A percentile compares a stretch with the other conserved stretches of the same genome.
These are phyloP conservation scores for Thalia dealbata DNA, from an alignment of 176 grass and related monocot species.

Conservation along the genomic window DNA sequence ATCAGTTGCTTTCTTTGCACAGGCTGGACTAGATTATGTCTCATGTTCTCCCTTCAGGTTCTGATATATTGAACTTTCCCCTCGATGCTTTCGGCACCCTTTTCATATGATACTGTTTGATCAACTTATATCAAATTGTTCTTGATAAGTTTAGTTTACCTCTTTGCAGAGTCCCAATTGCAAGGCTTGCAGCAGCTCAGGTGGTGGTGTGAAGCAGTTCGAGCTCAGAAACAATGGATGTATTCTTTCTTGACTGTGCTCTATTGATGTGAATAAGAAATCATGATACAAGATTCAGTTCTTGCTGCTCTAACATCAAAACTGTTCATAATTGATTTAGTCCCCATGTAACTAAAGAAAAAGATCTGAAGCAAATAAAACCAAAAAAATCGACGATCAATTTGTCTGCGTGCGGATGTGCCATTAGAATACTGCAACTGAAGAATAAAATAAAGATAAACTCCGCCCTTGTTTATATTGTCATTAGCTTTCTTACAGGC, in stretches of 20 bases:
- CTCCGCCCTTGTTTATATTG: no score
- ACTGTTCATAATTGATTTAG: neutral
- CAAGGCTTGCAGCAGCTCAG: constrained; percentile 14
- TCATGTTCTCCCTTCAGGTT: constrained; percentile 99
- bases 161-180: constrained; percentile 1
- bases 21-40: constrained; percentile 83
- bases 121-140: no score
- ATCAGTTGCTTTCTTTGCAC: constrained; percentile 92
- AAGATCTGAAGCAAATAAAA: neutral
- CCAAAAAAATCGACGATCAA: neutral
- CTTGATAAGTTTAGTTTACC: no score
- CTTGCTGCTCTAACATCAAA: neutral
- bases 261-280: neutral
- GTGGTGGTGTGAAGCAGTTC: constrained; percentile 3
- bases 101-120: no score
- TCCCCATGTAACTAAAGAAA: neutral
- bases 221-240: neutral
- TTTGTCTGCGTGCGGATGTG: neutral
- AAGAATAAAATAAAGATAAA: no score
- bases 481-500: no score
- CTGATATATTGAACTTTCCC: neutral
- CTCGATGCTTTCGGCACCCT: neutral
- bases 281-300: no score
- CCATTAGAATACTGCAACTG: no score
- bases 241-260: neutral